Conservation (phyloP, 2,329 filamentous ascomycete genomes). For the Myriosclerotinia scirpicola region DNA sequence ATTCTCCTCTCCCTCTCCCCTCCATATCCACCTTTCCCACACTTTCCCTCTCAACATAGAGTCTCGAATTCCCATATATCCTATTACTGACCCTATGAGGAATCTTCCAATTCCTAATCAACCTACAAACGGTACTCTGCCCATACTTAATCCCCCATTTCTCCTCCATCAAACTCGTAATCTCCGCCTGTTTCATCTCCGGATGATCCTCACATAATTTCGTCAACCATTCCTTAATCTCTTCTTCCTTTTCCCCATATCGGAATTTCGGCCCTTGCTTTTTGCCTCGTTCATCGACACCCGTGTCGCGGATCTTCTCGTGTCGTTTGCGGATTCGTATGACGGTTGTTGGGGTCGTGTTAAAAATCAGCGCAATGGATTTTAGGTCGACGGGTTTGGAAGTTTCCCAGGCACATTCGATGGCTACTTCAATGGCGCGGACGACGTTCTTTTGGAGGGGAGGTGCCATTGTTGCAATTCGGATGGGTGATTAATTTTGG, state of each 20-base stretch:
- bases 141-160: neutral
- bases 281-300: conserved; percentile 28
- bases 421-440: conserved; percentile 26
- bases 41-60: neutral
- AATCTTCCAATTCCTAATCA: neutral
- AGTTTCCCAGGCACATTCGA: conserved; percentile 17
- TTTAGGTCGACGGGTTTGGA: neutral
- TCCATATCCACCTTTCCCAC: conserved; percentile 1
- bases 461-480: neutral
- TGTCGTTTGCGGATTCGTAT: conserved; percentile 26
- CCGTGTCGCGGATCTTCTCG: conserved; percentile 21
- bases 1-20: neutral
- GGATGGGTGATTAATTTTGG: neutral
- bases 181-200: conserved; percentile 26
- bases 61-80: neutral
- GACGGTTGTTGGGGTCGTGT: conserved; percentile 27
- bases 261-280: conserved; percentile 26
- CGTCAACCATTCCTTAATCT: conserved; percentile 21
- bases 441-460: conserved; percentile 17
- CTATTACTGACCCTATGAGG: neutral
- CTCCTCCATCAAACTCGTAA: neutral
- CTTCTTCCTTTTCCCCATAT: conserved; percentile 20
- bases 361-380: conserved; percentile 28
- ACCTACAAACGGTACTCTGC: conserved; percentile 1
- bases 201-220: conserved; percentile 23